Conservation (phyloP, 352 stramenopile genomes). For the Sclerospora graminicola region DNA sequence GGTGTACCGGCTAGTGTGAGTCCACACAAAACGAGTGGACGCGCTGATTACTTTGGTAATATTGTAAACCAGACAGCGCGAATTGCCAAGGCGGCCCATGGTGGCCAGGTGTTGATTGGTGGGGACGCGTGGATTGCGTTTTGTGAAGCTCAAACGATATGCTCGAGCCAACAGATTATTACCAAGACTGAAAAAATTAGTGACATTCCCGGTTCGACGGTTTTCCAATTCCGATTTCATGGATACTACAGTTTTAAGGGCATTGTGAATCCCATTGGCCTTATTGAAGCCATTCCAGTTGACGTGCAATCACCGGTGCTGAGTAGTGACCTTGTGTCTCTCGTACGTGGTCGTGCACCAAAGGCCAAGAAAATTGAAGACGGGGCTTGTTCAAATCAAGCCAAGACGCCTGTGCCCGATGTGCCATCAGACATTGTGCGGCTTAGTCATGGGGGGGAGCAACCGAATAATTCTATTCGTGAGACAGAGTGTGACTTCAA, state of each 20-base stretch:
- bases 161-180: conserved; percentile 26
- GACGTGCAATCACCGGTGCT: conserved; percentile 41
- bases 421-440: conserved; percentile 51
- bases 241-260: conserved; percentile 82
- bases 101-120: conserved; percentile 74
- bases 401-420: conserved; percentile 34
- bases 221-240: conserved; percentile 80
- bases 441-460: conserved; percentile 49
- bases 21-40: conserved; percentile 81
- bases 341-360: conserved; percentile 26
- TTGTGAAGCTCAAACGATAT: conserved; percentile 23
- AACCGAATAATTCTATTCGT: conserved; percentile 69
- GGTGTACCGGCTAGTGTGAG: conserved; percentile 76
- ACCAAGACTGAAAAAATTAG: conserved; percentile 34
- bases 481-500: conserved; percentile 70
- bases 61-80: conserved; percentile 85
- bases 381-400: conserved; percentile 25
- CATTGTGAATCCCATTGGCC: conserved; percentile 67
- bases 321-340: conserved; percentile 24
- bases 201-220: conserved; percentile 33
- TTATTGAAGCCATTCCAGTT: conserved; percentile 73
- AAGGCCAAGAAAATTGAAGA: conserved; percentile 67
- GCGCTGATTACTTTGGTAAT: conserved; percentile 84
- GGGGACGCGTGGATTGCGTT: conserved; percentile 72
- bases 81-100: conserved; percentile 76